phyloP scores from a whole-genome alignment of 345 rosid genomes.

The Aurinia saxatilis region DNA sequence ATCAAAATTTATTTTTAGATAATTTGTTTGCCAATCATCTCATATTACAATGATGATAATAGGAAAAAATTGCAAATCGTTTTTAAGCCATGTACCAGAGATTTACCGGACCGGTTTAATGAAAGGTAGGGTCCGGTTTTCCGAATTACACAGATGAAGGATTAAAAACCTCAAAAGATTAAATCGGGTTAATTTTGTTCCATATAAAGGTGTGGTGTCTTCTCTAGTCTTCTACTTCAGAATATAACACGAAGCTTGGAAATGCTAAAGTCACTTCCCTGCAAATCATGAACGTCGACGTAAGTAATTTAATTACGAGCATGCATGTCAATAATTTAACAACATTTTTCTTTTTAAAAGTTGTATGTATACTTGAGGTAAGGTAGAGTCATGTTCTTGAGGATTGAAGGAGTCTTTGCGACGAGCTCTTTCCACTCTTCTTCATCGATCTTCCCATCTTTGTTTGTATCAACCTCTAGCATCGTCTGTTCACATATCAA shows the following conservation, averaged over 20 bases:
- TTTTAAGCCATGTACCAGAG: not conserved
- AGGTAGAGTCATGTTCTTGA: slow-evolving; percentile 77
- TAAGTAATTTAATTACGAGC: not conserved
- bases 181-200: not conserved
- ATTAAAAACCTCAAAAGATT: not conserved
- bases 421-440: slow-evolving; percentile 76
- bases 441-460: slow-evolving; percentile 70
- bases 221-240: slow-evolving; percentile 22
- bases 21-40: too few relatives aligned
- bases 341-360: too few relatives aligned
- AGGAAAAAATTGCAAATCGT: not conserved
- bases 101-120: not conserved
- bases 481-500: slow-evolving; percentile 40
- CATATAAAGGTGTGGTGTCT: not conserved
- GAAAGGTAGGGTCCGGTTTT: not conserved
- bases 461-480: slow-evolving; percentile 54
- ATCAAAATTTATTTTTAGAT: too few relatives aligned
- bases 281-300: not conserved
- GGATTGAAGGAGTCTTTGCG: slow-evolving; percentile 53
- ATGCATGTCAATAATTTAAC: too few relatives aligned
- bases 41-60: not conserved
- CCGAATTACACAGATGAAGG: not conserved
- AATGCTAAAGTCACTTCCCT: slow-evolving; percentile 27
- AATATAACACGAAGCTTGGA: slow-evolving; percentile 26
- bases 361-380: slow-evolving; percentile 40